Base-by-base conservation (phyloP, 225 moss, liverwort and hornwort genomes). In the Takakia lepidozioides region DNA sequence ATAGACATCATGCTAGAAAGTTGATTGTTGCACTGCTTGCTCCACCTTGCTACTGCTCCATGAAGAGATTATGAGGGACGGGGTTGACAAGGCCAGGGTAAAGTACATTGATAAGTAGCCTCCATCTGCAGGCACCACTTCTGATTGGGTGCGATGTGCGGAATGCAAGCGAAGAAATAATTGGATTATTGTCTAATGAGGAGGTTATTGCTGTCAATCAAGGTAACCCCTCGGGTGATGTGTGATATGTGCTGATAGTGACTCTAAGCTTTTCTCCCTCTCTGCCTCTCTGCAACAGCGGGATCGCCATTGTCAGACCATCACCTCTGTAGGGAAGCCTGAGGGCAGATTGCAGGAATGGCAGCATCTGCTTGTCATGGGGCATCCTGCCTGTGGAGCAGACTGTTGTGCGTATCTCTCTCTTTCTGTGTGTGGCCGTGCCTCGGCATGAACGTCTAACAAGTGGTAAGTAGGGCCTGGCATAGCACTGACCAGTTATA, bases 161-260 rank as follows among this genome's bases (percentile, higher is more conserved):
- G 57, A 58, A 66, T 68, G 27, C 91, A 8, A 29, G 56, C 18
- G 24, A 58, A 20, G 95, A 91, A 2, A 58, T 87, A 49, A 54
- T 83, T 18, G 9, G 45, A n/a, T 78, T 98, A 21, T 69, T 98
- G 28, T 71, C 73, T 65, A 98, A 98, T 52, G 65, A 73, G 46
- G 95, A 98, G 68, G 91, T 98, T 5, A 91, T 98, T 48, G 87
- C 76, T 41, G 80, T 98, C 29, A 98, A 98, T 70, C 95, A 98
- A 73, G 92, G 88, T 88, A 29, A 60, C 46, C 43, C 28, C 28
- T 21, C 25, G 25, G 25, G 8, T 46, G 45, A 21, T 21, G 11
- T 32, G 32, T 6, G 11, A 32, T 32, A 6, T 32, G 11, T 32
- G 32, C 21, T 46, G 14, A 10, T 46, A 46, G 45, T 10, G 14